Percentiles rank a stretch among this genome's conserved stretches.
phyloP scores from a whole-genome alignment of 352 stramenopile genomes.

The Globisporangium okanoganense region DNA sequence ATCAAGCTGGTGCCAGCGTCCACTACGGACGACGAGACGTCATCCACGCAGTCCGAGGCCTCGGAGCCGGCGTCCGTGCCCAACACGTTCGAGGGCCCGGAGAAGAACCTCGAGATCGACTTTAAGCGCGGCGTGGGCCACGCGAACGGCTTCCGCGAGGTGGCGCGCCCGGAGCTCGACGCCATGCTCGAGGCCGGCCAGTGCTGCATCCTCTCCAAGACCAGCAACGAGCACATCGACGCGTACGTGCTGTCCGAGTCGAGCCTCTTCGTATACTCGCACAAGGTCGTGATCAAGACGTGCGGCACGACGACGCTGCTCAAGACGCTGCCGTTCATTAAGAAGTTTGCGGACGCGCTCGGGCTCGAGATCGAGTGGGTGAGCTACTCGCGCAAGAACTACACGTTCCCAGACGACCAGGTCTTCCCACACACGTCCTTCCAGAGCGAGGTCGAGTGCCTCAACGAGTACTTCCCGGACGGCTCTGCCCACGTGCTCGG shows the following conservation, averaged over 20 bases:
- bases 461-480: constrained; percentile 88
- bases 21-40: constrained; percentile 61
- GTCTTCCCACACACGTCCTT: constrained; percentile 97
- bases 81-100: constrained; percentile 96
- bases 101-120: constrained; percentile 97
- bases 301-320: constrained; percentile 99
- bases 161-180: constrained; percentile 89
- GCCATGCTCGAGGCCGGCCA: constrained; percentile 93
- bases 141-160: constrained; percentile 85
- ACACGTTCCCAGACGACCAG: constrained; percentile 98
- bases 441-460: constrained; percentile 95
- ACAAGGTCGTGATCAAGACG: constrained; percentile 99
- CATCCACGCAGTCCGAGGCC: constrained; percentile 62
- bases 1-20: constrained; percentile 48
- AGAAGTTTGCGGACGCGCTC: constrained; percentile 78
- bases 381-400: constrained; percentile 99
- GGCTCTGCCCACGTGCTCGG: constrained; percentile 87
- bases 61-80: constrained; percentile 44
- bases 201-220: constrained; percentile 96
- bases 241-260: constrained; percentile 95
- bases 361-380: constrained; percentile 98
- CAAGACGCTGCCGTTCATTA: constrained; percentile 85
- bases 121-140: constrained; percentile 80
- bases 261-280: constrained; percentile 98
- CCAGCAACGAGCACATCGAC: constrained; percentile 96